Base-by-base conservation (phyloP, 1,284 basidiomycete species). In the Sphagnurus paluster region DNA sequence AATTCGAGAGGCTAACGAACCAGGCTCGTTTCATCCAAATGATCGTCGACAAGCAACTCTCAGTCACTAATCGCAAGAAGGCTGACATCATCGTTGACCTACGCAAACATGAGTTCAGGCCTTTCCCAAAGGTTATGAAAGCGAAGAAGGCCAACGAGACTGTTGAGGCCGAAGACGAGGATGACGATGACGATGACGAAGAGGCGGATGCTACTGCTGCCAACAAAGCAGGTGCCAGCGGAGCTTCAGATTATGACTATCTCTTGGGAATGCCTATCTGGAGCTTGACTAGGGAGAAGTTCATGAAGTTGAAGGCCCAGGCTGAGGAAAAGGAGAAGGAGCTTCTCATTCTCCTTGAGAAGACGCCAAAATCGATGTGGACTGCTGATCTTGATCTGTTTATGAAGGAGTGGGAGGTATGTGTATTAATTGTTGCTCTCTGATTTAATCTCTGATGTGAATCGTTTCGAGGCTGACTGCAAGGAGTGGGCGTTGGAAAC, bases 11-110 rank as follows among this genome's bases (percentile, higher is more conserved):
- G 53, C 74, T 98, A 8, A 87, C 85, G 46, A 99, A 99, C 65
- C 97, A 99, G 68, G 96, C 94, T 13, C 89, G 95, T 21, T 99
- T 99, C 70, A 86, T 99, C 37, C 80, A 93, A 64, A 95, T 98
- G 94, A 98, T 99, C 61, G 82, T 99, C 53, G 80, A 85, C 55
- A 90, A 84, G 63, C 76, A 94, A 63, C 79, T 99, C n/a, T 68
- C 80, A n/a, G 85, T 99, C 20, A 84, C 86, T n/a, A 94, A 91
- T 62, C 88, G 95, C 60, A 96, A 93, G 72, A 94, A 93, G 65
- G 78, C 74, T 2, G 91, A 89, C 46, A 87, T 99, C 55, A 86
- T 98, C 19, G 71, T 66, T 0, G 96, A 99, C 56, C 69, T 99
- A 60, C 85, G 93, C 50, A 79, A 79, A 64, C 79, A 82, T 56